Base-by-base conservation (phyloP, 345 rosid genomes). In the Eutrema heterophyllum region DNA sequence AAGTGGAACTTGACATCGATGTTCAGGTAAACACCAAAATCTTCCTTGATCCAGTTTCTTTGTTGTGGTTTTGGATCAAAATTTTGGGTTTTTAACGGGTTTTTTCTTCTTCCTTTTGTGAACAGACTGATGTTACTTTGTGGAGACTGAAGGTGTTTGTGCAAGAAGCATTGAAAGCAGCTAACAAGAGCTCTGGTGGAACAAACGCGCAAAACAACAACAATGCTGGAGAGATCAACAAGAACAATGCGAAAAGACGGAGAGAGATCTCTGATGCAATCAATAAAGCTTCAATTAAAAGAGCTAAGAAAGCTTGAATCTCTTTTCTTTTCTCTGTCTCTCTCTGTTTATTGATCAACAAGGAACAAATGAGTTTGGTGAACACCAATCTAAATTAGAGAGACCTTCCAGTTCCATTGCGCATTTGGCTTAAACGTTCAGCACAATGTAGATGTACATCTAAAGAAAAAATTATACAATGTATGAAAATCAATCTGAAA, bases 141-240 rank as follows among this genome's bases (percentile, higher is more conserved):
- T 90, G 96, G 96, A 86, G 93, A 73, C 73, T 90, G 53, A 90
- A 84, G 80, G 82, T 85, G 78, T 90, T 88, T 49, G 91, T 88
- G 72, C 86, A 85, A 83, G 89, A 84, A 64, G 83, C 86, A 30
- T 45, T 86, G 48, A 84, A 82, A 86, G 82, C 46, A 67, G 82
- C 83, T 38, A 75, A 80, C 58, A 83, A 76, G 67, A 67, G 68
- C 71, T 67, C 79, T 50, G 80, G 63, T 8, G 82, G 72, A 71
- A 70, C 63, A 39, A 83, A 67, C 30, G 81, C 82, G n/a, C 78
- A 74, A 64, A 81, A 80, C 74, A 81, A 71, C 35, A 73, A 55
- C 46, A 81, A 78, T 48, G 46, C 29, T 53, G 79, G 80, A 40
- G 78, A 67, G 65, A 75, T 73, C 4, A 79, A 77, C 71, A 81